phyloP scores from a whole-genome alignment of 2,329 filamentous ascomycete genomes.

The Fusarium ambrosium region DNA sequence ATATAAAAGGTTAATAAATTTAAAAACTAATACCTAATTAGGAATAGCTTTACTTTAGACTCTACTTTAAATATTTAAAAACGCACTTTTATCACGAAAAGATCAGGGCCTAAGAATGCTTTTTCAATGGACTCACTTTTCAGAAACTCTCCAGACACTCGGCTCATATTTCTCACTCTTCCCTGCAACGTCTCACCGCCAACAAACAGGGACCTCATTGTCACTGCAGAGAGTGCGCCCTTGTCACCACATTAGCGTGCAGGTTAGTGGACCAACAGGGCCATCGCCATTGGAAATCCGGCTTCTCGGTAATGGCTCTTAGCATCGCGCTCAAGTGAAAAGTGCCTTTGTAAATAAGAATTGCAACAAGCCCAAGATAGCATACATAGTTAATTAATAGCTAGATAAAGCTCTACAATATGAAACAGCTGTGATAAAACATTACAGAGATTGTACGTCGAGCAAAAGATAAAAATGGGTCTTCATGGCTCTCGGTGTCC shows the following conservation, averaged over 20 bases:
- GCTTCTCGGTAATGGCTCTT: slow-evolving; percentile 17
- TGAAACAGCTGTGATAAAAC: not conserved
- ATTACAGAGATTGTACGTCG: not conserved
- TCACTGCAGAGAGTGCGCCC: not conserved
- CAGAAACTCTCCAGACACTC: not conserved
- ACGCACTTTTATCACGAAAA: too few species aligned
- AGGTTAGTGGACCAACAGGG: slow-evolving; percentile 32
- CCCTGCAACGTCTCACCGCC: slow-evolving; percentile 16
- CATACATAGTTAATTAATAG: not conserved
- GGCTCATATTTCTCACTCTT: not conserved
- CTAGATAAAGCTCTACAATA: not conserved
- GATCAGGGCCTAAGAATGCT: not conserved
- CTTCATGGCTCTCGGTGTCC: slow-evolving; percentile 3
- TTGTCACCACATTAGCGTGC: slow-evolving; percentile 4
- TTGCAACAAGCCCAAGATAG: not conserved
- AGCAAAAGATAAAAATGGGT: slow-evolving; percentile 18
- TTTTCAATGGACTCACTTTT: not conserved
- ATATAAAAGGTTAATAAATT: too few species aligned
- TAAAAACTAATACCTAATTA: too few species aligned
- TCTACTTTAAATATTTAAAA: too few species aligned
- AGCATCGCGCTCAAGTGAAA: not conserved
- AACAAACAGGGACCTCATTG: not conserved
- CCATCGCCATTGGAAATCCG: slow-evolving; percentile 41
- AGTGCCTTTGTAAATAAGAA: not conserved
- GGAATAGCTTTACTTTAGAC: too few species aligned